phyloP scores from a whole-genome alignment of 108 stramenopile genomes.

The Skeletonema menzelii region DNA sequence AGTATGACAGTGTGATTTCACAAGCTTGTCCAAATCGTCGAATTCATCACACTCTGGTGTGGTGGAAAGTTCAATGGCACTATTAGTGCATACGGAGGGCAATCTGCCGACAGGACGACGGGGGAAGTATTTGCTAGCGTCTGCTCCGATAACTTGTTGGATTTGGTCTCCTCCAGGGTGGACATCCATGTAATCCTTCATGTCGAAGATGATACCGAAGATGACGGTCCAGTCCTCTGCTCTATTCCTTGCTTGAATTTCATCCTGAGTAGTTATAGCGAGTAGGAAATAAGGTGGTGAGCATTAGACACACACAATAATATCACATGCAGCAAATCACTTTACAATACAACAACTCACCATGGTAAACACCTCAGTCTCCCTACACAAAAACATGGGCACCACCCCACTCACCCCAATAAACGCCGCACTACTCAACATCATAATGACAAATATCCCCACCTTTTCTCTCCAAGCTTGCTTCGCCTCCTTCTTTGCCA shows the following conservation, averaged over 20 bases:
- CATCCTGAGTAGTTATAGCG: conserved; percentile 11
- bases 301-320: neutral
- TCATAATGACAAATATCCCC: conserved; percentile 46
- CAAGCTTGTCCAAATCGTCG: conserved; percentile 35
- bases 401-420: conserved; percentile 52
- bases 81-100: conserved; percentile 32
- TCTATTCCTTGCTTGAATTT: conserved; percentile 32
- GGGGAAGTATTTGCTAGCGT: conserved; percentile 50
- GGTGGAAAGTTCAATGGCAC: conserved; percentile 17
- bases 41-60: conserved; percentile 30
- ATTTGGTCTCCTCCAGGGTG: conserved; percentile 47
- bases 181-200: conserved; percentile 24
- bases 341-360: conserved; percentile 13
- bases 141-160: conserved; percentile 15
- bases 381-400: conserved; percentile 49
- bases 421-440: conserved; percentile 31
- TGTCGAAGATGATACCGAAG: conserved; percentile 47
- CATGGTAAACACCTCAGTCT: conserved; percentile 27
- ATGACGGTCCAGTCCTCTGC: conserved; percentile 53
- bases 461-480: conserved; percentile 55
- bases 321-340: neutral
- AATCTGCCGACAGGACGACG: conserved; percentile 37
- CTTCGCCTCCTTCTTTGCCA: conserved; percentile 24
- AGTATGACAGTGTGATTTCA: conserved; percentile 38
- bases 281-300: neutral